Base-by-base conservation (phyloP, 78 protist genomes). In the Chrysochromulina parva region DNA sequence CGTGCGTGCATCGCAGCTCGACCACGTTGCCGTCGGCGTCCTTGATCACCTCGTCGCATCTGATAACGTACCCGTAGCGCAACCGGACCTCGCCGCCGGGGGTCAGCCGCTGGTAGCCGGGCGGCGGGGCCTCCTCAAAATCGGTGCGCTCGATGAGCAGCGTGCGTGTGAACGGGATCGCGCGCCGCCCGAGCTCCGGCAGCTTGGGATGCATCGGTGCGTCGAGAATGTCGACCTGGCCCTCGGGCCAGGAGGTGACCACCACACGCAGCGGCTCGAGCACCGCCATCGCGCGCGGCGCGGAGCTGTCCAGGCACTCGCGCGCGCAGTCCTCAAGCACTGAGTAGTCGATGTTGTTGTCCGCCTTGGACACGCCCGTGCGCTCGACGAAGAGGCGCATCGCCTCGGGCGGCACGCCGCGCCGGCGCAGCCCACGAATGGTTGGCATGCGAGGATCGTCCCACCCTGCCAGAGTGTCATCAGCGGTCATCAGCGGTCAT, bases 361-460 rank as follows among this genome's bases (percentile, higher is more conserved):
- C 88, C 52, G 78, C 73, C 85, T 95, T 65, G 69, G 94, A 67
- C 58, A 93, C 52, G 76, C 95, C 92, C 0, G 67, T 82, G n/a
- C 80, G 28, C 55, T 69, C 76, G 73, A 91, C 89, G 69, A 94
- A 91, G 54, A 50, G 58, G 65, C 87, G 85, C 17, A 94, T 10
- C 28, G 89, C 88, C 7, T 26, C 92, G 50, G 93, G 93, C 2
- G 91, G 71, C 62, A 87, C 90, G 54, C 96, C 96, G 52, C 96
- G 65, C 9, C 96, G 88, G 19, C 93, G 60, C 58, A 91, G 48
- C 53, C 93, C 93, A n/a, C 52, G 26, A 65, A 91, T 22, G 14
- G 96, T 94, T n/a, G 90, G 87, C 85, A 94, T 53, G 60, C 96
- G 91, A 2, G 96, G 96, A 69, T 94, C 96, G 38, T 92, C 94